A percentile compares a stretch with the other conserved stretches of the same genome.
Conservation (phyloP, 176 grass and related monocot genomes). For the Ensete ventricosum region DNA sequence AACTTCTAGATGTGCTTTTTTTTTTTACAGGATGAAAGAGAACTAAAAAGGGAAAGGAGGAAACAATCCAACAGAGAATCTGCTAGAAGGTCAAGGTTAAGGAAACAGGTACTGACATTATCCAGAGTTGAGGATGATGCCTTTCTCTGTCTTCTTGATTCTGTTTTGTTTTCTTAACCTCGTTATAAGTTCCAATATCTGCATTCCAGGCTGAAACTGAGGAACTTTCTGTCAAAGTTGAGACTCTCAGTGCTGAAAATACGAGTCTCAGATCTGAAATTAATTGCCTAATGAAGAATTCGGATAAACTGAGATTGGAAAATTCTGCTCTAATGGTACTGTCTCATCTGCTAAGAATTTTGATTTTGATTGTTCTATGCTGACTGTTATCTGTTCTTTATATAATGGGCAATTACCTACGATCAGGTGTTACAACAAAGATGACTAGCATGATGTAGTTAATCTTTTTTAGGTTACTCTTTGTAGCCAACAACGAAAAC, state of each 20-base stretch:
- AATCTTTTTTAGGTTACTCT: no score
- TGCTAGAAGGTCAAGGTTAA: slow-evolving; percentile 72
- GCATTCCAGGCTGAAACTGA: slow-evolving; percentile 72
- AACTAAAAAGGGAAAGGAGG: slow-evolving; percentile 50
- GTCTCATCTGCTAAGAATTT: neutral
- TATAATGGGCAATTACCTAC: neutral
- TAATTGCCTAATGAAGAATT: slow-evolving; percentile 35
- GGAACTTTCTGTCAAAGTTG: slow-evolving; percentile 49
- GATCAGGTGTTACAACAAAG: no score
- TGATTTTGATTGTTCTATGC: neutral
- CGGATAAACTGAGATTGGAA: slow-evolving; percentile 61
- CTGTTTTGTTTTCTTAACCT: neutral
- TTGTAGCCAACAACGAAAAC: no score
- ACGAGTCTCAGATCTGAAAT: slow-evolving; percentile 56
- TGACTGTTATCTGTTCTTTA: neutral
- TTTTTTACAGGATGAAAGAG: slow-evolving; percentile 55
- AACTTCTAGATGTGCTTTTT: slow-evolving; percentile 2
- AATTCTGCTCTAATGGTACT: slow-evolving; percentile 62
- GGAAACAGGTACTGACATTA: slow-evolving; percentile 48
- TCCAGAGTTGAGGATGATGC: neutral
- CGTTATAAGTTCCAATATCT: neutral
- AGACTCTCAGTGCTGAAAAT: slow-evolving; percentile 58
- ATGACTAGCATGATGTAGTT: no score
- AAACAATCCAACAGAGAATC: slow-evolving; percentile 39
- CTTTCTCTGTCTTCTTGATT: neutral